A percentile compares a stretch with the other conserved stretches of the same genome.
phyloP scores from a whole-genome alignment of 2,329 filamentous ascomycete genomes.

The Cladosporium austrohemisphaericum region DNA sequence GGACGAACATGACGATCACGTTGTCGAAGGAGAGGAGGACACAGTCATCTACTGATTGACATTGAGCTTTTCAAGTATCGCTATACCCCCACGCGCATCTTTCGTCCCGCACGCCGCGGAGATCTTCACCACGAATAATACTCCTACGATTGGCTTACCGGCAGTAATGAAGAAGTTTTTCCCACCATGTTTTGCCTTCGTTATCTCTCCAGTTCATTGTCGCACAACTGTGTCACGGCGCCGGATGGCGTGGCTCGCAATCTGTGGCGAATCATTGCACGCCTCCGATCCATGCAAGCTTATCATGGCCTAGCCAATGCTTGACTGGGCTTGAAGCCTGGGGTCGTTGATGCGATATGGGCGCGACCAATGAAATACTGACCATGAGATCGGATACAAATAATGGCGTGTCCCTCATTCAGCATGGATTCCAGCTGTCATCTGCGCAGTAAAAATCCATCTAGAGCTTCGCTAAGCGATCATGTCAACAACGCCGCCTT shows the following conservation, averaged over 20 bases:
- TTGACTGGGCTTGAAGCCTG: conserved; percentile 7
- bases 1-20: conserved; percentile 60
- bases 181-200: too few species aligned
- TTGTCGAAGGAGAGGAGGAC: conserved; percentile 83
- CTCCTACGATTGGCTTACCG: neutral
- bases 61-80: too few species aligned
- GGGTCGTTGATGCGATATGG: neutral
- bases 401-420: too few species aligned
- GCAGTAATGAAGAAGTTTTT: neutral
- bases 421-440: too few species aligned
- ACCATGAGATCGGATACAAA: neutral
- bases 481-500: conserved; percentile 32
- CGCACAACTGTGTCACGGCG: neutral
- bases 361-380: neutral
- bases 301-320: conserved; percentile 10
- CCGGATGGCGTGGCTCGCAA: neutral
- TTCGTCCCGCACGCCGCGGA: neutral
- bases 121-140: neutral
- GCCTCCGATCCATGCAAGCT: conserved; percentile 3
- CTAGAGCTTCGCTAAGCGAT: neutral
- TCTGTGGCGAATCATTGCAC: conserved; percentile 8
- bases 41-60: conserved; percentile 77
- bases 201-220: neutral
- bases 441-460: too few species aligned
- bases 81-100: neutral